Base-by-base conservation (phyloP, 2,329 filamentous ascomycete genomes). In the Colletotrichum cereale region DNA sequence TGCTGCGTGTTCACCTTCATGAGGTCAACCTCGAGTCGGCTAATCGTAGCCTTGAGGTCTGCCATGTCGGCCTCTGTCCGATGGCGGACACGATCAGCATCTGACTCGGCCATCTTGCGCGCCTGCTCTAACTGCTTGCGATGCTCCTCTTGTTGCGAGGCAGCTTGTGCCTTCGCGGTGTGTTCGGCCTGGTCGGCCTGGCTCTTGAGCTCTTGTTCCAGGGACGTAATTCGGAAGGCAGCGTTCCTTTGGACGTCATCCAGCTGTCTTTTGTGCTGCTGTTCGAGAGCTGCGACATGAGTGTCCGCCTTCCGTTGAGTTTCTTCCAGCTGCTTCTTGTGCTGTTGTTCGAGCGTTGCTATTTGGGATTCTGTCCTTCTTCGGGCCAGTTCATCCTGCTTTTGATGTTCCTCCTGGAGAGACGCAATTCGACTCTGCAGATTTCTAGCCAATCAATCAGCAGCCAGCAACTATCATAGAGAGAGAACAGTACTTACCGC, bases 11-110 rank as follows among this genome's bases (percentile, higher is more conserved):
- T 66, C 78, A 88, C 88, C 84, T 90, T 91, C 79, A 89, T 85
- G 16, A 91, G 74, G 74, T 90, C 88, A 42, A 89, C 87, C 78
- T 93, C 88, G 21, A 94, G 81, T 55, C 86, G 85, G 66, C 86
- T 88, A 36, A 92, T 86, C 2, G 85, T 90, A 31, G 86, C 86
- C 75, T 87, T 87, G 16, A 93, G 80, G 73, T 91, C 90, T n/a
- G 88, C 86, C 62, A 88, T 84, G 75, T 93, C 90, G 1, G 88
- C 89, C 53, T 92, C 91, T 34, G 81, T 79, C 52, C 86, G 82
- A 36, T 84, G 82, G 64, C 83, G 83, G 3, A 83, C 77, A 44
- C 86, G 84, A 58, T 88, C 86, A 1, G 82, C 77, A 66, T 90
- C 88, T 2, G 83, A 81, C 70, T 88, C 84, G 0, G 84, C 80